Evolutionary conservation across 1,139 yeast genomes (phyloP).

Genomic region (Magnusiomyces paraingens): DNA sequence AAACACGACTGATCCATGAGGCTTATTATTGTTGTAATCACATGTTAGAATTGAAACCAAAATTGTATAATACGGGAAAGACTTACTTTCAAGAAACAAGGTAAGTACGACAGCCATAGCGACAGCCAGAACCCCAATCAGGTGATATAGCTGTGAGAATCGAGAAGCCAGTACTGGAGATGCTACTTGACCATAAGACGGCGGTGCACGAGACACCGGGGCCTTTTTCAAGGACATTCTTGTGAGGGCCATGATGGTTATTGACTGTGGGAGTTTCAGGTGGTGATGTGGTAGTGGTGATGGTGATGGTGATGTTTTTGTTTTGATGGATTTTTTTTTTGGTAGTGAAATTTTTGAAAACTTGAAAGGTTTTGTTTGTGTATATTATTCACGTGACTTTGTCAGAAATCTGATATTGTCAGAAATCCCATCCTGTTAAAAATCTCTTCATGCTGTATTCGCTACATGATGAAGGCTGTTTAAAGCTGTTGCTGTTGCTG

Average conservation of each 20-base stretch:
- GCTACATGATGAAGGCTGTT: too few relatives aligned
- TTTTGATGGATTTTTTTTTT: too few relatives aligned
- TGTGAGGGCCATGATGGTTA: constrained; percentile 4
- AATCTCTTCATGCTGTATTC: too few relatives aligned
- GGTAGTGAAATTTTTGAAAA: too few relatives aligned
- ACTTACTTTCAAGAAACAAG: constrained; percentile 16
- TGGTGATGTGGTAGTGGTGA: too few relatives aligned
- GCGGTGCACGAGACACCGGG: constrained; percentile 1
- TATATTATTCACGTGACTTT: too few relatives aligned
- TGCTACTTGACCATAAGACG: constrained; percentile 10
- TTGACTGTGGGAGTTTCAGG: too few relatives aligned
- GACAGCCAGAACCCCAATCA: constrained; percentile 23
- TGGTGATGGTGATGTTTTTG: too few relatives aligned
- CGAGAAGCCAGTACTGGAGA: constrained; percentile 27
- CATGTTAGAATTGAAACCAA: constrained; percentile 8
- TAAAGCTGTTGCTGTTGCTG: too few relatives aligned
- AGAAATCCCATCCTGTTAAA: too few relatives aligned
- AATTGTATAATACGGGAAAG: background rate
- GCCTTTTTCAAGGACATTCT: constrained; percentile 5
- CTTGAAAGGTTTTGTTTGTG: too few relatives aligned
- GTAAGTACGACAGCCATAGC: constrained; percentile 17
- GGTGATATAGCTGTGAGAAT: constrained; percentile 25
- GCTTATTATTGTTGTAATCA: constrained; percentile 16
- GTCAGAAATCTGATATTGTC: too few relatives aligned
- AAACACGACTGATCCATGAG: constrained; percentile 18